Conservation (phyloP, 2,329 filamentous ascomycete species). For the Cyphellophora europaea region DNA sequence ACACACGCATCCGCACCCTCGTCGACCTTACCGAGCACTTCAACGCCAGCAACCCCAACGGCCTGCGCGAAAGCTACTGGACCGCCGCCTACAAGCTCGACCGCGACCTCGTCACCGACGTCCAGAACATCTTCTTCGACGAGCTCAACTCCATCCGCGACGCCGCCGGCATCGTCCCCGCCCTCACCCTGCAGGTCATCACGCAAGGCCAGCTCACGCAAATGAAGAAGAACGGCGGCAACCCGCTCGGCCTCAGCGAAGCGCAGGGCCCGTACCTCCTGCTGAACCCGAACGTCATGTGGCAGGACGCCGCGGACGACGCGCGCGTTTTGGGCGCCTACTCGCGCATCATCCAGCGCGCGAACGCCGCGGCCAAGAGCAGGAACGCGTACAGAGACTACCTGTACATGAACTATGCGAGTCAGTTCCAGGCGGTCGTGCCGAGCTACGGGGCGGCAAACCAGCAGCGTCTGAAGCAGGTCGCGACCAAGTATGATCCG, state of each 20-base stretch:
- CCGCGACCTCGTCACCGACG: slow-evolving; percentile 20
- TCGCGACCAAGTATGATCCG: slow-evolving; percentile 33
- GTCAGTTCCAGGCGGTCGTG: slow-evolving; percentile 32
- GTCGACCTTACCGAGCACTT: slow-evolving; percentile 27
- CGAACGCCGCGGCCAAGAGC: slow-evolving; percentile 22
- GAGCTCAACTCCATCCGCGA: slow-evolving; percentile 15
- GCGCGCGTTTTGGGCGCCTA: slow-evolving; percentile 19
- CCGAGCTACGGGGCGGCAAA: slow-evolving; percentile 31
- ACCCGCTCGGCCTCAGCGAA: slow-evolving; percentile 25
- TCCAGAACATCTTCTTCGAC: slow-evolving; percentile 19
- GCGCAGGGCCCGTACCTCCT: slow-evolving; percentile 20
- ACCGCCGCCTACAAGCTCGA: slow-evolving; percentile 24
- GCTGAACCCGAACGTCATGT: slow-evolving; percentile 22
- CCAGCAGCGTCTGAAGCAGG: slow-evolving; percentile 22
- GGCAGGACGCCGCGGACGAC: slow-evolving; percentile 25
- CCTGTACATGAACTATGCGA: slow-evolving; percentile 41
- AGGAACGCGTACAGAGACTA: slow-evolving; percentile 24
- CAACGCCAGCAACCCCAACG: slow-evolving; percentile 24
- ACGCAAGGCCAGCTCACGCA: slow-evolving; percentile 22
- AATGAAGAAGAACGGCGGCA: slow-evolving; percentile 24
- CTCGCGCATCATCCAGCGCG: slow-evolving; percentile 20
- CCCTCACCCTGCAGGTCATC: slow-evolving; percentile 25
- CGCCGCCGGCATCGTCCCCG: slow-evolving; percentile 17
- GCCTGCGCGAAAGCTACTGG: slow-evolving; percentile 25
- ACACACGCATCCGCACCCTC: slow-evolving; percentile 21